Conservation (phyloP, 2,329 filamentous ascomycete genomes). For the Berkeleyomyces basicola region DNA sequence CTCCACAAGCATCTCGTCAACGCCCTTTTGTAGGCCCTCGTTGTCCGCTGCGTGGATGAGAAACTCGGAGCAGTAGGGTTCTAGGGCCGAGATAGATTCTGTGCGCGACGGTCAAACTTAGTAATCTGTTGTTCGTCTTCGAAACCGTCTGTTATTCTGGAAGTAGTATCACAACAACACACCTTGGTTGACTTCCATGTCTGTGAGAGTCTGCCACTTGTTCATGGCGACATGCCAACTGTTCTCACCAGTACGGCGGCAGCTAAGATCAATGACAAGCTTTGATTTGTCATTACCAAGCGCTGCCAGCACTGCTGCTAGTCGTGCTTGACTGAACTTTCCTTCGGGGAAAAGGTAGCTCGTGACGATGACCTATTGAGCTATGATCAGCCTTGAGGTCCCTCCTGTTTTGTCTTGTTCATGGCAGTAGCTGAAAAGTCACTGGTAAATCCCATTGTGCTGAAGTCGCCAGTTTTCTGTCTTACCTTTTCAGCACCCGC, state of each 20-base stretch:
- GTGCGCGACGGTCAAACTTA: slow-evolving; percentile 11
- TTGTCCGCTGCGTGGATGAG: slow-evolving; percentile 95
- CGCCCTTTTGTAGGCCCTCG: slow-evolving; percentile 79
- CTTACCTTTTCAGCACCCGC: slow-evolving; percentile 74
- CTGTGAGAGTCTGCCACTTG: slow-evolving; percentile 95
- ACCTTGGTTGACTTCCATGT: slow-evolving; percentile 88
- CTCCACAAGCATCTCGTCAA: slow-evolving; percentile 70
- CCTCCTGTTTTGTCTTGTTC: not conserved
- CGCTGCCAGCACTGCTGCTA: slow-evolving; percentile 56
- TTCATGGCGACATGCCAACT: slow-evolving; percentile 98
- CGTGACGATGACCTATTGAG: slow-evolving; percentile 77
- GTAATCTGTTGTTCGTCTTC: not conserved
- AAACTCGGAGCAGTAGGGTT: slow-evolving; percentile 91
- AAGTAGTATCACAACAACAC: slow-evolving; percentile 16
- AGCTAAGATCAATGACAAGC: slow-evolving; percentile 90
- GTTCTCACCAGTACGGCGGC: slow-evolving; percentile 51
- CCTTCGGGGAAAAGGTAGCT: slow-evolving; percentile 82
- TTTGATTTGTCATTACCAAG: slow-evolving; percentile 60
- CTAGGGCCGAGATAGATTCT: slow-evolving; percentile 68
- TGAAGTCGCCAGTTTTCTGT: too few species aligned
- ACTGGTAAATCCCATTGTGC: not conserved
- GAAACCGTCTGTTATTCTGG: not conserved
- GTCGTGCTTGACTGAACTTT: slow-evolving; percentile 59
- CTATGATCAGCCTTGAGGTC: not conserved
- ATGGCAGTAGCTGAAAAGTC: not conserved